Evolutionary conservation across 2,329 filamentous ascomycete genomes (phyloP).

Genomic region (Proliferodiscus dingleyae): DNA sequence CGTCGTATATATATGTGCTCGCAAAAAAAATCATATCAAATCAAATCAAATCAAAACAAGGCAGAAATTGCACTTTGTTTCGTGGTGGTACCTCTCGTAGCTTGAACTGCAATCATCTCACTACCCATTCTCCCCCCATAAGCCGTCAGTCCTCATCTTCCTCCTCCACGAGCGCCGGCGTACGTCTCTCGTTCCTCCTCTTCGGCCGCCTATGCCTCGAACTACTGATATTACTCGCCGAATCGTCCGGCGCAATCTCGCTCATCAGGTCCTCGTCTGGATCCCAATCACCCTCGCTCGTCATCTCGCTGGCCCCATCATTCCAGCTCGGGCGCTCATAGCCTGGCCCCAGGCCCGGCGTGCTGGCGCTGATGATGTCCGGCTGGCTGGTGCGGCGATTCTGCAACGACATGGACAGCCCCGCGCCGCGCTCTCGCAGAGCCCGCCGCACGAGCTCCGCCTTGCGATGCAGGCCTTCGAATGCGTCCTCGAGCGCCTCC

Average conservation of each 20-base stretch:
- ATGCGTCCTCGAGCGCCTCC: slow-evolving; percentile 91
- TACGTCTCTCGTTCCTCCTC: slow-evolving; percentile 62
- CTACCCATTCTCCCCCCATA: too few relatives aligned
- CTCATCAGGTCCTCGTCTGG: slow-evolving; percentile 46
- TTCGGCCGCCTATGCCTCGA: slow-evolving; percentile 63
- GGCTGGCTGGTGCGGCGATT: slow-evolving; percentile 23
- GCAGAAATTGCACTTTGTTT: too few relatives aligned
- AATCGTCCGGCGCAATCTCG: slow-evolving; percentile 71
- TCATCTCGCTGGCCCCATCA: slow-evolving; percentile 42
- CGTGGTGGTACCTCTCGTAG: too few relatives aligned
- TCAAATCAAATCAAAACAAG: too few relatives aligned
- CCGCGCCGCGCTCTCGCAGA: slow-evolving; percentile 76
- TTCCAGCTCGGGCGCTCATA: slow-evolving; percentile 30
- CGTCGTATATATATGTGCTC: too few relatives aligned
- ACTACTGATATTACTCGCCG: slow-evolving; percentile 74
- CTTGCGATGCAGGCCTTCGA: slow-evolving; percentile 81
- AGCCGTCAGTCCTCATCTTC: slow-evolving; percentile 43
- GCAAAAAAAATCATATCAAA: too few relatives aligned
- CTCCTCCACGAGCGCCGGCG: slow-evolving; percentile 69
- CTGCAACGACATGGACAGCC: slow-evolving; percentile 44
- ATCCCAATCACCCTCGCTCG: slow-evolving; percentile 33
- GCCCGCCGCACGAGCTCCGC: slow-evolving; percentile 76
- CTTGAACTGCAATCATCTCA: too few relatives aligned
- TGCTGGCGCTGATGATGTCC: slow-evolving; percentile 37
- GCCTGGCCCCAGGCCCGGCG: slow-evolving; percentile 32